These are phyloP conservation scores for Raphanus hybrid DNA, from an alignment of 441 rosid genomes.

Conservation along the genomic window DNA sequence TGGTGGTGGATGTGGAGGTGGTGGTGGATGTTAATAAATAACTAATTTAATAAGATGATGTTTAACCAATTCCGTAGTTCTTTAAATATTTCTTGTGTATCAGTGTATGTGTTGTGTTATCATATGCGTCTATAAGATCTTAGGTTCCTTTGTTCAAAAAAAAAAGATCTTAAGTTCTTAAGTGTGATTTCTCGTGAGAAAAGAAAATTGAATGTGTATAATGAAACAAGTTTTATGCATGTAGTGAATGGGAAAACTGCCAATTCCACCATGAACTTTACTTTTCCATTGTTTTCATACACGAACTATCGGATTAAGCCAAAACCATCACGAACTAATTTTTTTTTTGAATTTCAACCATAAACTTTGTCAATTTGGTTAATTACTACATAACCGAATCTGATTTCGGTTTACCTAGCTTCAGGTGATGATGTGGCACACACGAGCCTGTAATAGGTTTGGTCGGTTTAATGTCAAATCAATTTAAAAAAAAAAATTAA, in stretches of 20 bases:
- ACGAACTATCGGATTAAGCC: not conserved
- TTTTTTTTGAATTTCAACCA: not conserved
- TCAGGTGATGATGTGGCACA: not conserved
- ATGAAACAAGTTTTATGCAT: no score
- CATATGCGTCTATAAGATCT: not conserved
- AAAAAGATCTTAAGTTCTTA: not conserved
- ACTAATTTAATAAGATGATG: not conserved
- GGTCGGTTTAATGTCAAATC: not conserved
- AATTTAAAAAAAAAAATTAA: not conserved
- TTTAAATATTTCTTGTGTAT: not conserved
- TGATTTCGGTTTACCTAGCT: not conserved
- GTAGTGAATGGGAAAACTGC: not conserved
- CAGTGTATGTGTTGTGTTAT: no score
- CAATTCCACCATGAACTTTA: not conserved
- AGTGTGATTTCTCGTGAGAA: not conserved
- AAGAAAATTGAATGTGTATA: no score
- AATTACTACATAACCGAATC: not conserved
- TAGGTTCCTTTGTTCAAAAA: no score
- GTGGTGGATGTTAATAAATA: conserved; percentile 25
- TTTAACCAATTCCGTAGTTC: not conserved
- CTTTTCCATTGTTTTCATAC: not conserved
- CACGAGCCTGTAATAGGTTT: not conserved
- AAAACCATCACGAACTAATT: not conserved
- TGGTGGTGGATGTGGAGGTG: conserved; percentile 24
- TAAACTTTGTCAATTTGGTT: not conserved